Percentiles rank a stretch among this genome's conserved stretches.
These are phyloP conservation scores for Phytophthora pini DNA, from an alignment of 352 stramenopile genomes.

Conservation along the genomic window DNA sequence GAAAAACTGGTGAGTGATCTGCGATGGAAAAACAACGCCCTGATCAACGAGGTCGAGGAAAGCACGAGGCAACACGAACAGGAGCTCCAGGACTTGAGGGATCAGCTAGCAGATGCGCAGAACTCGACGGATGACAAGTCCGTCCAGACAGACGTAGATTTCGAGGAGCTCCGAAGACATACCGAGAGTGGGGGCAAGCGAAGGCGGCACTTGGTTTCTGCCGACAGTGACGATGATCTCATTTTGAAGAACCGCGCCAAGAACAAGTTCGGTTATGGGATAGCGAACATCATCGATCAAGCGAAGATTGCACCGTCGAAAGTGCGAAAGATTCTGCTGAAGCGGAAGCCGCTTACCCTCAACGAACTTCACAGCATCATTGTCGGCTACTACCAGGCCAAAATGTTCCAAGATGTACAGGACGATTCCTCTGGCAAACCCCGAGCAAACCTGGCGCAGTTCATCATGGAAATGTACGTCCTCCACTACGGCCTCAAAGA, in stretches of 20 bases:
- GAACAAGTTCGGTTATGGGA: slow-evolving; percentile 74
- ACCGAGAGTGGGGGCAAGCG: slow-evolving; percentile 28
- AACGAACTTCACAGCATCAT: slow-evolving; percentile 81
- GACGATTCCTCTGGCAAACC: slow-evolving; percentile 67
- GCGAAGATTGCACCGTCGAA: slow-evolving; percentile 75
- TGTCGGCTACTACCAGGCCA: slow-evolving; percentile 79
- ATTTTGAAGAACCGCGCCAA: slow-evolving; percentile 63
- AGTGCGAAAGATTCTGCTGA: slow-evolving; percentile 77
- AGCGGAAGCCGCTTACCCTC: slow-evolving; percentile 74
- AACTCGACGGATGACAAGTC: slow-evolving; percentile 47
- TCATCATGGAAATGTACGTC: slow-evolving; percentile 87
- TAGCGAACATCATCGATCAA: slow-evolving; percentile 80
- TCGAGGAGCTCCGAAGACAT: slow-evolving; percentile 22
- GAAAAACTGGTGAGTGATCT: slow-evolving; percentile 55
- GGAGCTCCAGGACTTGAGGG: slow-evolving; percentile 45
- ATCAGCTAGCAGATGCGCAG: slow-evolving; percentile 40
- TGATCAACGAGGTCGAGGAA: slow-evolving; percentile 55
- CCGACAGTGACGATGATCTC: slow-evolving; percentile 52
- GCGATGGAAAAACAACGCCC: slow-evolving; percentile 63
- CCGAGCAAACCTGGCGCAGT: slow-evolving; percentile 68
- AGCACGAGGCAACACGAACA: slow-evolving; percentile 31
- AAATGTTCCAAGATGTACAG: slow-evolving; percentile 82
- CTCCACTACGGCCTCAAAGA: slow-evolving; percentile 84
- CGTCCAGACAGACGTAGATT: slow-evolving; percentile 54
- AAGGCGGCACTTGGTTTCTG: slow-evolving; percentile 21